Conservation (phyloP, 2,329 filamentous ascomycete genomes). For the Incumbomyces lentus region DNA sequence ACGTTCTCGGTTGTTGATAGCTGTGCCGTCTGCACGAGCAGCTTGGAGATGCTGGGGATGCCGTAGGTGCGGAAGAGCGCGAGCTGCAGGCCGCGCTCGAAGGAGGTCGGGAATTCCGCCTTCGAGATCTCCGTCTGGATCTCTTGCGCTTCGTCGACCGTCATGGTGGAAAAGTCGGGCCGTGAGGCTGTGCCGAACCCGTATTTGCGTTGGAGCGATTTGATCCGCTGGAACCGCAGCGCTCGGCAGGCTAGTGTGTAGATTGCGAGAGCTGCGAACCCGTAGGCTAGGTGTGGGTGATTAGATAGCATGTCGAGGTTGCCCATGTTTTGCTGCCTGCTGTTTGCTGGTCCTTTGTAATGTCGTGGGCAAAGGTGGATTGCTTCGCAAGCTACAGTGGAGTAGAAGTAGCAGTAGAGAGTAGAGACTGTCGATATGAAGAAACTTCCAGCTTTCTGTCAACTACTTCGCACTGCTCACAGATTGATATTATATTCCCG, state of each 20-base stretch:
- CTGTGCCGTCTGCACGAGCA: constrained; percentile 42
- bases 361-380: too few relatives aligned
- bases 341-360: too few relatives aligned
- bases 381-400: too few relatives aligned
- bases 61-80: constrained; percentile 40
- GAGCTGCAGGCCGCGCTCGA: constrained; percentile 20
- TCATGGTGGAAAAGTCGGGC: constrained; percentile 7
- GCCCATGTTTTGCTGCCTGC: too few relatives aligned
- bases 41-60: constrained; percentile 43
- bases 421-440: too few relatives aligned
- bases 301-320: too few relatives aligned
- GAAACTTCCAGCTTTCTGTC: too few relatives aligned
- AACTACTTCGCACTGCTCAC: too few relatives aligned
- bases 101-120: constrained; percentile 18
- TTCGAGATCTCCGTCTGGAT: constrained; percentile 14
- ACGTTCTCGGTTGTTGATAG: constrained; percentile 37
- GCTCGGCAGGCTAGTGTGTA: constrained; percentile 17
- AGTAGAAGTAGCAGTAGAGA: too few relatives aligned
- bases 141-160: constrained; percentile 15
- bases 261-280: constrained; percentile 4
- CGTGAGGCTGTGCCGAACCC: constrained; percentile 14
- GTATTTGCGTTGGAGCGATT: constrained; percentile 13
- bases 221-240: constrained; percentile 16
- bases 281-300: too few relatives aligned
- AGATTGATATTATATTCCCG: too few relatives aligned